Conservation (phyloP, 2,329 filamentous ascomycete genomes). For the Fusarium pilosicola region DNA sequence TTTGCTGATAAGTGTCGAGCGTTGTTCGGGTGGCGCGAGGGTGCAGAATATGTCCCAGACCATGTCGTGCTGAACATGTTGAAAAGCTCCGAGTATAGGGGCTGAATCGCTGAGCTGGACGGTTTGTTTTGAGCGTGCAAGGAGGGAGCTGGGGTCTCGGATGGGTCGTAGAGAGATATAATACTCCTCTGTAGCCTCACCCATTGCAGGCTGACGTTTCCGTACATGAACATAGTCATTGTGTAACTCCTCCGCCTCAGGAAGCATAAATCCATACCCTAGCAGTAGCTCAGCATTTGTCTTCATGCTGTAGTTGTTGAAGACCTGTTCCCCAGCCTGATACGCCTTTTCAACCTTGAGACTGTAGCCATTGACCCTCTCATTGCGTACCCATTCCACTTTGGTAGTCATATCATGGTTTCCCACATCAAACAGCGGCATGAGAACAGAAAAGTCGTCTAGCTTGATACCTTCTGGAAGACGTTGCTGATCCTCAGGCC, state of each 20-base stretch:
- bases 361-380: slow-evolving; percentile 51
- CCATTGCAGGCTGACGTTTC: slow-evolving; percentile 49
- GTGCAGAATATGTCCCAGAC: slow-evolving; percentile 60
- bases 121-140: slow-evolving; percentile 54
- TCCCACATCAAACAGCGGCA: slow-evolving; percentile 76
- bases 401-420: slow-evolving; percentile 73
- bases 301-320: slow-evolving; percentile 79
- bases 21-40: slow-evolving; percentile 49
- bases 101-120: slow-evolving; percentile 45
- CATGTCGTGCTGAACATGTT: slow-evolving; percentile 64
- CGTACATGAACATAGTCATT: slow-evolving; percentile 70
- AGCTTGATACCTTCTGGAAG: slow-evolving; percentile 48
- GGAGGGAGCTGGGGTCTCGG: slow-evolving; percentile 57
- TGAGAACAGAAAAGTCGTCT: slow-evolving; percentile 73
- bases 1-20: slow-evolving; percentile 43
- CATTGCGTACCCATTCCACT: slow-evolving; percentile 67
- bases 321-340: slow-evolving; percentile 64
- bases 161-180: slow-evolving; percentile 64
- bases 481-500: slow-evolving; percentile 41
- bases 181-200: slow-evolving; percentile 53
- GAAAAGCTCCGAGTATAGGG: slow-evolving; percentile 52
- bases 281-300: slow-evolving; percentile 77
- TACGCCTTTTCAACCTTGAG: slow-evolving; percentile 57
- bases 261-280: slow-evolving; percentile 70
- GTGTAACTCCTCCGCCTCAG: slow-evolving; percentile 59